Conservation (phyloP, 768 basidiomycete genomes). For the Suillus ampliporus region DNA sequence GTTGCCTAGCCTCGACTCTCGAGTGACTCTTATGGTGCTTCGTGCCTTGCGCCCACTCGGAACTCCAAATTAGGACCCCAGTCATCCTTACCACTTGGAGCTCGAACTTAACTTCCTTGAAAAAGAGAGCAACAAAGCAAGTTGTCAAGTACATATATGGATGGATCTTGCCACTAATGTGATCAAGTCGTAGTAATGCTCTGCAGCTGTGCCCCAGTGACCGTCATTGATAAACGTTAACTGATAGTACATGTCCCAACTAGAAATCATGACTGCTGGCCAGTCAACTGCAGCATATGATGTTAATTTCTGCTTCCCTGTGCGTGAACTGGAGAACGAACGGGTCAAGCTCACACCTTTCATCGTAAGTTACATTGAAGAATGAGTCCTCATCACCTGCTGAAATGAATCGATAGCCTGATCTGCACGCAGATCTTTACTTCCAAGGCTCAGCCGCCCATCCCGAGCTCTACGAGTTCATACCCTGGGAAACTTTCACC, state of each 20-base stretch:
- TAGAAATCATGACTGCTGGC: neutral
- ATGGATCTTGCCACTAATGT: too few relatives aligned
- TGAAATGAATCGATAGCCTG: constrained; percentile 39
- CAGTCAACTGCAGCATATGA: constrained; percentile 32
- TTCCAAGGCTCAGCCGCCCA: constrained; percentile 39
- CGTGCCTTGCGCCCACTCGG: too few relatives aligned
- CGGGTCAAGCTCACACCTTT: constrained; percentile 57
- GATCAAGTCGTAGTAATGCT: too few relatives aligned
- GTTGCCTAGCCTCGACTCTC: neutral
- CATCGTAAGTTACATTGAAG: constrained; percentile 22
- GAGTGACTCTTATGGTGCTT: too few relatives aligned
- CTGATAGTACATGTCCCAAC: neutral
- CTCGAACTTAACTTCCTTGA: too few relatives aligned
- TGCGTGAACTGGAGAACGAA: constrained; percentile 53
- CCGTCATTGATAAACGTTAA: neutral
- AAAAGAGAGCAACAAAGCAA: too few relatives aligned
- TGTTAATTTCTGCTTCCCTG: constrained; percentile 56
- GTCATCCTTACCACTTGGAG: too few relatives aligned
- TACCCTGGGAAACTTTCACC: constrained; percentile 57
- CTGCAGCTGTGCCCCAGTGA: neutral
- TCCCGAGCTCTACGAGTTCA: constrained; percentile 50
- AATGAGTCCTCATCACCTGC: neutral
- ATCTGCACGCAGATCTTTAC: constrained; percentile 49
- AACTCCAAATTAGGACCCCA: too few relatives aligned
- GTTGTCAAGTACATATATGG: too few relatives aligned